Conservation (phyloP, 441 rosid species). For the Pelargonium myrrhifolium region DNA sequence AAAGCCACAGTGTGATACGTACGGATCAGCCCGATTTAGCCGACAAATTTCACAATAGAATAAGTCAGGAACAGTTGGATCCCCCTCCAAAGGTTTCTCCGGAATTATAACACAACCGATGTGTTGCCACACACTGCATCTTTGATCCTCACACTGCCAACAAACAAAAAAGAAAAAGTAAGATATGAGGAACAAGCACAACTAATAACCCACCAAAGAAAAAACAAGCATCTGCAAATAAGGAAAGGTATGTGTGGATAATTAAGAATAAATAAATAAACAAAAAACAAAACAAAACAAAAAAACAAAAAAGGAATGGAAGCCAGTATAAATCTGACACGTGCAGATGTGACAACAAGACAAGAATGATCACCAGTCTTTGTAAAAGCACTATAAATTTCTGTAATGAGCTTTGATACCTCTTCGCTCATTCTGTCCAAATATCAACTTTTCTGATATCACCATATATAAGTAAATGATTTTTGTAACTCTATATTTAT, state of each 20-base stretch:
- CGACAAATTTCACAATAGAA: slow-evolving; percentile 93
- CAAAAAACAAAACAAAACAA: too few species aligned
- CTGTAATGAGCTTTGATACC: too few species aligned
- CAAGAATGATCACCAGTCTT: too few species aligned
- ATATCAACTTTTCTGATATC: too few species aligned
- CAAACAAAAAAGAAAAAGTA: slow-evolving; percentile 12
- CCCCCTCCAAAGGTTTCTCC: slow-evolving; percentile 65
- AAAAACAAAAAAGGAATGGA: neutral
- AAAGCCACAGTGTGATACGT: slow-evolving; percentile 27
- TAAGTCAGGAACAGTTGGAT: slow-evolving; percentile 57
- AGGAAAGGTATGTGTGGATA: neutral
- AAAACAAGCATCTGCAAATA: neutral
- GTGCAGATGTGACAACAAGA: neutral
- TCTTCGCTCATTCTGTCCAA: too few species aligned
- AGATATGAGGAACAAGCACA: slow-evolving; percentile 5
- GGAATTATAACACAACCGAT: slow-evolving; percentile 71
- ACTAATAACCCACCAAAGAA: neutral
- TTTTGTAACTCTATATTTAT: neutral
- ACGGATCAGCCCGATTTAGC: slow-evolving; percentile 95
- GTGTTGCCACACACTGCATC: slow-evolving; percentile 85
- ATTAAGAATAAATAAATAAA: neutral
- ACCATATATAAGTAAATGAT: neutral
- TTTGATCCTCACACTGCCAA: slow-evolving; percentile 74
- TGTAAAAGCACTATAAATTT: too few species aligned
- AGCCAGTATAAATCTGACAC: neutral